Base-by-base conservation (phyloP, 371 early-diverging fungal species). In the Apophysomyces trapeziformis region DNA sequence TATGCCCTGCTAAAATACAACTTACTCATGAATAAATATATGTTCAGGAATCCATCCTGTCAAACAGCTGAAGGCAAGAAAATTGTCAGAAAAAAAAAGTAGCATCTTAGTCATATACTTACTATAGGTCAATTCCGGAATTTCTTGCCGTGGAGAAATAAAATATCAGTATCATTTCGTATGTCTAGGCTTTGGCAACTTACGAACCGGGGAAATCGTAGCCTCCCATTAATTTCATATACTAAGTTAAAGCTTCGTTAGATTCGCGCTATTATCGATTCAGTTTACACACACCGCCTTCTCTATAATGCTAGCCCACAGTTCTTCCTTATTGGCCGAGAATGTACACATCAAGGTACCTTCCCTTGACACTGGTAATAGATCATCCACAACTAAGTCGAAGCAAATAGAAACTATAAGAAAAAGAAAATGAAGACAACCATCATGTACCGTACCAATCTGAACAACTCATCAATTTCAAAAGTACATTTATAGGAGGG, bases 41-140 rank as follows among this genome's bases (percentile, higher is more conserved):
- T 94, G 91, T 64, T 96, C 96, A 1, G 96, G 96, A 37, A 95
- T 91, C 96, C 96, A 96, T 4, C 94, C 95, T 6, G 96, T 95
- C 68, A 96, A 76, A 9, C 92, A 89, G 68, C 86, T 80, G 68
- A 16, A n/a, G 37, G 41, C 11, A 9, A 73, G 43, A 9, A 41
- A 38, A 5, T 8, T 26, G 41, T 58, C 6, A 60, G 13, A 7
- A 45, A 38, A 44, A n/a, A 12, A 1, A 14, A 16, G 21, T 54
- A 18, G 57, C 16, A 13, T 5, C 47, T 37, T 16, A n/a, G 32
- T 8, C 32, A 26, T 11, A 14, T 37, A 74, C 84, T 68, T 86
- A 81, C 87, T 95, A 89, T 57, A 96, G 72, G 77, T 96, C 96
- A 50, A 93, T 93, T 46, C 95, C 93, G 6, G 96, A 93, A 73